These are phyloP conservation scores for Dictyostelium purpureum DNA, from an alignment of 78 protist species.

Conservation along the genomic window DNA sequence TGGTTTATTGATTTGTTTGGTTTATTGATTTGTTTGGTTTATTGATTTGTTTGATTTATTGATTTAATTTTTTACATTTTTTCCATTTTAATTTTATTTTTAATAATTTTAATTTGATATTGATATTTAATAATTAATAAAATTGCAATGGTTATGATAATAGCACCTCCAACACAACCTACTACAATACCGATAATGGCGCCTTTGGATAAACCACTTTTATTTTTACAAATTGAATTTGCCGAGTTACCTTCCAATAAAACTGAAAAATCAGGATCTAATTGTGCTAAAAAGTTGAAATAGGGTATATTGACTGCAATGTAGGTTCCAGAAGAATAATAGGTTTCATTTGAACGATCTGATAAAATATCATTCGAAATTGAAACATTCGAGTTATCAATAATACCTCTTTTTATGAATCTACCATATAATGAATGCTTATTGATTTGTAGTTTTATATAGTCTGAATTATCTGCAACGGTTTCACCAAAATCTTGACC, in stretches of 20 bases:
- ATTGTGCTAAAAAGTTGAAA: not conserved
- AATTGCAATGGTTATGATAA: not conserved
- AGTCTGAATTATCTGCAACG: not conserved
- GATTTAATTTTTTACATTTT: no score
- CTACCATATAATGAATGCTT: not conserved
- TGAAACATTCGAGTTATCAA: not conserved
- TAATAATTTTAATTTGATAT: not conserved
- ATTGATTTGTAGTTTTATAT: not conserved
- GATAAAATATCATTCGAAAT: not conserved
- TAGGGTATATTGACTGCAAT: not conserved
- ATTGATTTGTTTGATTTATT: no score
- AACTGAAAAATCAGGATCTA: not conserved
- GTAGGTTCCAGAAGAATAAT: not conserved
- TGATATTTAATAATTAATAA: not conserved
- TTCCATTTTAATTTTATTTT: not conserved
- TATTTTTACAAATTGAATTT: not conserved
- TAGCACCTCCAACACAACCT: not conserved
- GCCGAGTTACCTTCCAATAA: not conserved
- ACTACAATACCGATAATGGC: not conserved
- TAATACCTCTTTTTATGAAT: not conserved
- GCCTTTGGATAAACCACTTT: not conserved
- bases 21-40: no score
- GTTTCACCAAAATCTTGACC: not conserved
- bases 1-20: no score
- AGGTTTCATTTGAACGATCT: not conserved